Base-by-base conservation (phyloP, 2,329 filamentous ascomycete species). In the Geoglossum cookeanum region DNA sequence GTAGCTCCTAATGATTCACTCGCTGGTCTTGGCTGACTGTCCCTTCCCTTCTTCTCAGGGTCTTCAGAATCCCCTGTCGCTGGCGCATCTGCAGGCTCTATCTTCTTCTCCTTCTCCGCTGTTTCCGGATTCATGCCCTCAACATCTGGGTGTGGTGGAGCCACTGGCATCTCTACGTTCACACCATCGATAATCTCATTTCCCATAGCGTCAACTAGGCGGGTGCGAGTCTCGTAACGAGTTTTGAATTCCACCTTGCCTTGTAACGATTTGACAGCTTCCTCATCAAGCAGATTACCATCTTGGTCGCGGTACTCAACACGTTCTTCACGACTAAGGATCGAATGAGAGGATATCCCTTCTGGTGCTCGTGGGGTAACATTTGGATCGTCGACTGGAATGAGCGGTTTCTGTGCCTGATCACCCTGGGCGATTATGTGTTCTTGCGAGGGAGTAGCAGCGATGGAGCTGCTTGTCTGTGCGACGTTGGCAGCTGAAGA, bases 221-320 rank as follows among this genome's bases (percentile, higher is more conserved):
- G 83, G 7, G 89, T 96, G 62, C 86, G 80, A n/a, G 91, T 96
- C 75, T 97, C 91, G 68, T 96, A 96, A 63, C 84, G 85, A 11
- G 92, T 97, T 73, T 94, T 83, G 73, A 98, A 96, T 65, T 88
- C 87, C 59, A 97, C 90, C 71, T 95, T 94, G 65, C 91, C 92
- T 69, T 91, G 80, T 35, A 98, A 79, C 22, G 79, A 80, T 65
- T 85, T 80, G 59, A 98, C 89, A 68, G 95, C 80, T 65, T 89
- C 85, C 57, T 85, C 81, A 65, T 91, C 75, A 35, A 98, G 78
- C 35, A 97, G 69, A 66, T 96, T 96, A 62, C 92, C 92, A 64
- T 94, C 77, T 69, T 96, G 87, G 69, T 97, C 92, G 57, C 92
- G 85, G 72, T 95, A 98, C 71, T 97, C 92, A 52, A 97, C 75